A percentile compares a stretch with the other conserved stretches of the same genome.
These are phyloP conservation scores for Pestalotiopsis sp. DNA, from an alignment of 2,329 filamentous ascomycete species.

Conservation along the genomic window DNA sequence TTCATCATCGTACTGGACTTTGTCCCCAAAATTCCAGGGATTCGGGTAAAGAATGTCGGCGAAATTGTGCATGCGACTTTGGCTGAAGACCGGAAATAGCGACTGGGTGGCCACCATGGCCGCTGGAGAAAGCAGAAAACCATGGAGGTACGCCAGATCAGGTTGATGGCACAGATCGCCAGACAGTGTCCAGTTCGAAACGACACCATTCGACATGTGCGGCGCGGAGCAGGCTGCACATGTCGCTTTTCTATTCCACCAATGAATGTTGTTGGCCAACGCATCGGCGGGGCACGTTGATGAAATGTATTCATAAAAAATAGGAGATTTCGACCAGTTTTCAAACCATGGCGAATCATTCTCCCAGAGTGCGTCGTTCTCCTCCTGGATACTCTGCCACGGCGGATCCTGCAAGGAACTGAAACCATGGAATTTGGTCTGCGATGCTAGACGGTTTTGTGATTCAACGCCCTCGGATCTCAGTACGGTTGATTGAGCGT, in stretches of 20 bases:
- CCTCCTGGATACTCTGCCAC: slow-evolving; percentile 22
- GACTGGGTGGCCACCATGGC: slow-evolving; percentile 43
- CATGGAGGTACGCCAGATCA: slow-evolving; percentile 49
- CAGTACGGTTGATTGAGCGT: slow-evolving; percentile 40
- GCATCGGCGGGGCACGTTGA: slow-evolving; percentile 48
- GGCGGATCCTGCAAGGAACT: slow-evolving; percentile 21
- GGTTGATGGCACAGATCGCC: slow-evolving; percentile 53
- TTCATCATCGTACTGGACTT: slow-evolving; percentile 38
- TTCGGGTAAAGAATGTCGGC: slow-evolving; percentile 51
- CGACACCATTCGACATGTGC: slow-evolving; percentile 40
- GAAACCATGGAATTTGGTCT: slow-evolving; percentile 21
- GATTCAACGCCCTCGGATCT: slow-evolving; percentile 26
- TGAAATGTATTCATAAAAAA: slow-evolving; percentile 38
- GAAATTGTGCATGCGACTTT: slow-evolving; percentile 55
- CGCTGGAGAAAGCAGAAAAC: slow-evolving; percentile 50
- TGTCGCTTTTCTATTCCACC: slow-evolving; percentile 39
- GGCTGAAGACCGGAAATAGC: slow-evolving; percentile 57
- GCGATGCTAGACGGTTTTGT: slow-evolving; percentile 26
- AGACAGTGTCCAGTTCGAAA: slow-evolving; percentile 41
- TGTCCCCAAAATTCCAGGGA: slow-evolving; percentile 40
- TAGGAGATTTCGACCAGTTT: slow-evolving; percentile 26
- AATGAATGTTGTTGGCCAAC: slow-evolving; percentile 38
- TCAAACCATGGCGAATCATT: slow-evolving; percentile 25
- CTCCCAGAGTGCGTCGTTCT: slow-evolving; percentile 24
- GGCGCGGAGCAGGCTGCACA: slow-evolving; percentile 35